These are phyloP conservation scores for Hypoxylon sp. DNA, from an alignment of 2,329 filamentous ascomycete genomes.

Conservation along the genomic window DNA sequence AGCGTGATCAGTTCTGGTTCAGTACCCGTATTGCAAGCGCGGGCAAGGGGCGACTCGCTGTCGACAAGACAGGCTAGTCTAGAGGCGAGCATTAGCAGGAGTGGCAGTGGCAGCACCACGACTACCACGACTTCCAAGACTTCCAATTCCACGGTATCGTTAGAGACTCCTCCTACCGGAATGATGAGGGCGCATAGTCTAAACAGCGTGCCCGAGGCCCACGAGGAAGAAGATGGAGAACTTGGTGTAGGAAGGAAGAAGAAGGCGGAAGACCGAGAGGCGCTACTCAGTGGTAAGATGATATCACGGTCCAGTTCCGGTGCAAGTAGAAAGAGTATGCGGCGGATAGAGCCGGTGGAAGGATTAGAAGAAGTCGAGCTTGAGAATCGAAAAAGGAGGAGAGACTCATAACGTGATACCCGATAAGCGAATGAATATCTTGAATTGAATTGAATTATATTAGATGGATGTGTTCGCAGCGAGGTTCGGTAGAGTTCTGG, in stretches of 20 bases:
- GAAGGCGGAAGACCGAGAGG: slow-evolving; percentile 23
- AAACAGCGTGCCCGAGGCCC: slow-evolving; percentile 52
- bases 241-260: background rate
- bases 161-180: slow-evolving; percentile 25
- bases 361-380: slow-evolving; percentile 49
- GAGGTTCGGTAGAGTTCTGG: background rate
- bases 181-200: slow-evolving; percentile 49
- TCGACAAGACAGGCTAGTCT: slow-evolving; percentile 47
- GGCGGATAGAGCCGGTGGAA: slow-evolving; percentile 40
- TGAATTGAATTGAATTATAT: background rate
- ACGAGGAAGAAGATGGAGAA: slow-evolving; percentile 49
- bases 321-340: slow-evolving; percentile 19
- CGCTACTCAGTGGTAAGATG: slow-evolving; percentile 20
- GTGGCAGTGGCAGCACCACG: slow-evolving; percentile 26
- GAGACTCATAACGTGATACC: slow-evolving; percentile 41
- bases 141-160: slow-evolving; percentile 31
- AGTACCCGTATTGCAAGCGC: slow-evolving; percentile 39
- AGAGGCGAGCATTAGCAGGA: slow-evolving; percentile 46
- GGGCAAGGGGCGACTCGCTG: slow-evolving; percentile 47
- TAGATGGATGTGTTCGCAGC: background rate
- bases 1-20: slow-evolving; percentile 41
- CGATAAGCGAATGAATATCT: slow-evolving; percentile 9
- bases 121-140: slow-evolving; percentile 5
- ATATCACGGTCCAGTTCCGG: slow-evolving; percentile 39
- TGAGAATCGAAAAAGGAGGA: slow-evolving; percentile 36